Evolutionary conservation across 805 yeast genomes (phyloP).

Genomic region (Nakazawaea wickerhamii): DNA sequence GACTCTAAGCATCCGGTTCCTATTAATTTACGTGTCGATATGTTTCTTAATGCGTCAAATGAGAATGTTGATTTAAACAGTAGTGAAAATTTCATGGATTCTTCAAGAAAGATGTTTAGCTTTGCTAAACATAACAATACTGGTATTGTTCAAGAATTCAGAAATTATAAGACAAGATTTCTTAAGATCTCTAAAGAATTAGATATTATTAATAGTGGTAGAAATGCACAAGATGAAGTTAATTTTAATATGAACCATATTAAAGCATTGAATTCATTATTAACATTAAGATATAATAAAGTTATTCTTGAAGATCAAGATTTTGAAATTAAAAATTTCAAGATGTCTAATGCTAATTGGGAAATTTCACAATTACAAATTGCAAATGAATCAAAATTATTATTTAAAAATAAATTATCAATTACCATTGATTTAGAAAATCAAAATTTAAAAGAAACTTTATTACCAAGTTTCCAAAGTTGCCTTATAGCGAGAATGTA

Average conservation of each 20-base stretch:
- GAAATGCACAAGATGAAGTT: not conserved
- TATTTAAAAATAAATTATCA: constrained; percentile 8
- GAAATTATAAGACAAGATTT: constrained; percentile 9
- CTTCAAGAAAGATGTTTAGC: constrained; percentile 9
- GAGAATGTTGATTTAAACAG: constrained; percentile 11
- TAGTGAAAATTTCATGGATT: constrained; percentile 1
- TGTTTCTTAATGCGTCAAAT: constrained; percentile 12
- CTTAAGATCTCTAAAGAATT: constrained; percentile 7
- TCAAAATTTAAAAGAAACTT: constrained; percentile 37
- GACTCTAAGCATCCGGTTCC: constrained; percentile 12
- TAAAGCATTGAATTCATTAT: constrained; percentile 9
- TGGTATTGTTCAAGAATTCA: constrained; percentile 9
- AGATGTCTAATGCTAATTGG: constrained; percentile 6
- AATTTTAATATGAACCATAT: constrained; percentile 3
- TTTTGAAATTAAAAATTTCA: constrained; percentile 7
- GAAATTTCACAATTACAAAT: not conserved
- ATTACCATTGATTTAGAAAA: constrained; percentile 25
- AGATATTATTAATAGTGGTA: constrained; percentile 3
- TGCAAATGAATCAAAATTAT: not conserved
- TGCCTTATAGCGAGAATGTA: constrained; percentile 55
- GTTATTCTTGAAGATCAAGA: constrained; percentile 6
- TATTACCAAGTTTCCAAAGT: constrained; percentile 54
- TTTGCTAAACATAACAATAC: constrained; percentile 10
- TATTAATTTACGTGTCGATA: constrained; percentile 6
- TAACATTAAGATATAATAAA: constrained; percentile 1